Conservation (phyloP, 495 filamentous ascomycete genomes). For the Penicillium argentinense region DNA sequence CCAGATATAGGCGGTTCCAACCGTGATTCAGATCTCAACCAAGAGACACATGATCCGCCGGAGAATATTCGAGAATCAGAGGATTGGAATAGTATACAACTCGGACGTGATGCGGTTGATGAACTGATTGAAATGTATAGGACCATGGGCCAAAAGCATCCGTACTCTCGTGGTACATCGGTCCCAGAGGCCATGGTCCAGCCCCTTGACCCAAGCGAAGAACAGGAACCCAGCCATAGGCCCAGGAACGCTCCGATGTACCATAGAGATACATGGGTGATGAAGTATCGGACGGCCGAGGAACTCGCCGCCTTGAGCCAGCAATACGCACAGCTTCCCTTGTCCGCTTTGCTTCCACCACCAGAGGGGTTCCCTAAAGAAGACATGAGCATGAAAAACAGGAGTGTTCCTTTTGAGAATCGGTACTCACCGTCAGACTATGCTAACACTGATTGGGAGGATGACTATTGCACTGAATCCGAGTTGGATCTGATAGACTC, state of each 20-base stretch:
- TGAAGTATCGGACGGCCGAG: neutral
- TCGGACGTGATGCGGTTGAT: constrained; percentile 2
- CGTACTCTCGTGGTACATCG: constrained; percentile 3
- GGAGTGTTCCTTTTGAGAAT: neutral
- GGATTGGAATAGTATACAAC: no score
- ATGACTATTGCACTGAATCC: constrained; percentile 3
- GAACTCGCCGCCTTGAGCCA: neutral
- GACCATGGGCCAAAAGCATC: constrained; percentile 1
- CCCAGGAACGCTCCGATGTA: neutral
- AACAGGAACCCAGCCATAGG: neutral
- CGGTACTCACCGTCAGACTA: neutral
- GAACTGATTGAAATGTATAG: constrained; percentile 10
- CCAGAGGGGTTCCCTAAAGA: neutral
- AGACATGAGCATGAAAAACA: neutral
- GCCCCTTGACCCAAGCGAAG: neutral
- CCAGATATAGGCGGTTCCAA: no score
- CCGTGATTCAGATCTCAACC: no score
- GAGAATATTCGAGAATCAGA: no score
- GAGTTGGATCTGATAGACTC: no score
- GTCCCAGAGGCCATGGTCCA: constrained; percentile 6
- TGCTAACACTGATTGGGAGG: constrained; percentile 14
- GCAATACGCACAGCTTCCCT: neutral
- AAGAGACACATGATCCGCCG: no score
- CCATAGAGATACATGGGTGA: neutral
- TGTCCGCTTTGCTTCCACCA: neutral